Evolutionary conservation across 139 green algal genomes (phyloP).

Genomic region (Chlorella sp.): DNA sequence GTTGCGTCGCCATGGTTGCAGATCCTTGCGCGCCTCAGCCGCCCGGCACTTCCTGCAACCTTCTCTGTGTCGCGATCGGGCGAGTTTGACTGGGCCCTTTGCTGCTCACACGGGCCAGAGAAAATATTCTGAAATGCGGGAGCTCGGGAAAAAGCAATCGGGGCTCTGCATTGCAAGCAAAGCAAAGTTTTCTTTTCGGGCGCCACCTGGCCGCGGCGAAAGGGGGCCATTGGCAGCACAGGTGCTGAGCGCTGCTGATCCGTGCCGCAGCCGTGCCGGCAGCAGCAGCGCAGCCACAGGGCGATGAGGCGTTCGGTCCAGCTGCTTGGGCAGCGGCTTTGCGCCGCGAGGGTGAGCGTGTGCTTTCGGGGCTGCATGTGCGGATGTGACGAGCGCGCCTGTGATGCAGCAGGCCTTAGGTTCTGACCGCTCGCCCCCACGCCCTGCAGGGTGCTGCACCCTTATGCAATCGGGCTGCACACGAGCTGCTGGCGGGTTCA

Average conservation of each 20-base stretch:
- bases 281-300: background rate
- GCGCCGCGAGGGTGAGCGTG: constrained; percentile 11
- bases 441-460: constrained; percentile 27
- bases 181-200: too few species aligned
- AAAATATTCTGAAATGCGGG: too few species aligned
- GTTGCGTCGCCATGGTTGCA: constrained; percentile 2
- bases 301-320: background rate
- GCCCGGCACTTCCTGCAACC: too few species aligned
- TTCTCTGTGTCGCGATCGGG: too few species aligned
- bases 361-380: background rate
- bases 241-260: too few species aligned
- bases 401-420: background rate
- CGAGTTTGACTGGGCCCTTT: too few species aligned
- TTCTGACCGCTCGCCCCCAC: background rate
- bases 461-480: background rate
- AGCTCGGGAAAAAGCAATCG: too few species aligned
- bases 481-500: background rate
- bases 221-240: background rate
- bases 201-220: too few species aligned
- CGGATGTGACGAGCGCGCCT: background rate
- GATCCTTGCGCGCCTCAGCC: background rate
- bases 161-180: too few species aligned
- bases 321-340: background rate
- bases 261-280: too few species aligned
- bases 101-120: too few species aligned